A percentile compares a stretch with the other conserved stretches of the same genome.
Conservation (phyloP, 2,329 filamentous ascomycete genomes). For the Xylaria sp. region DNA sequence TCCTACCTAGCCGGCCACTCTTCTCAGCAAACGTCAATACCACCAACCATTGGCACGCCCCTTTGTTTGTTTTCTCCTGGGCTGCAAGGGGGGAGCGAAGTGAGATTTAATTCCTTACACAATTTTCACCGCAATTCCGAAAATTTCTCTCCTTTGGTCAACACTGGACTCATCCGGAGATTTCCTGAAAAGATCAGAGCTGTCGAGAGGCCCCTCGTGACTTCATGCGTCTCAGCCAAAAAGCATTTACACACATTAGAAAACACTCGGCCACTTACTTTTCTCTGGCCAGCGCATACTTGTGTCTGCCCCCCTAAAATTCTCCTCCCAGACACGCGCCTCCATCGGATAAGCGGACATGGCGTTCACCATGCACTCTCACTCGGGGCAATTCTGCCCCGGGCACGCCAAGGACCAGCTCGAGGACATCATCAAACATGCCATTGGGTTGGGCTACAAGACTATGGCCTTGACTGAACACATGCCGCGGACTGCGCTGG, state of each 20-base stretch:
- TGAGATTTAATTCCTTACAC: neutral
- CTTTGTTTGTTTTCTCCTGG: neutral
- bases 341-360: constrained; percentile 59
- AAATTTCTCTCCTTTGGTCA: neutral
- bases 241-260: no score
- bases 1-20: neutral
- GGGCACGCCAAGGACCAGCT: constrained; percentile 87
- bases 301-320: neutral
- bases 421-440: constrained; percentile 83
- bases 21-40: neutral
- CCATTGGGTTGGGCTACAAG: constrained; percentile 81
- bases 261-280: no score
- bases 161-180: no score
- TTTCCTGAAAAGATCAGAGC: neutral
- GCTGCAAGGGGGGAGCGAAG: neutral
- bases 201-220: neutral
- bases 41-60: neutral
- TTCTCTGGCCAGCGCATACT: neutral
- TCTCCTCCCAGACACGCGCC: neutral
- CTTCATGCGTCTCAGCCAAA: neutral
- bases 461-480: constrained; percentile 93
- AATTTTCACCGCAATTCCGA: neutral
- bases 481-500: constrained; percentile 80
- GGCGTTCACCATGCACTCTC: constrained; percentile 98
- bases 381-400: constrained; percentile 96